Percentiles rank a stretch among this genome's conserved stretches.
Conservation (phyloP, 495 filamentous ascomycete genomes). For the Lichina pygmaea region DNA sequence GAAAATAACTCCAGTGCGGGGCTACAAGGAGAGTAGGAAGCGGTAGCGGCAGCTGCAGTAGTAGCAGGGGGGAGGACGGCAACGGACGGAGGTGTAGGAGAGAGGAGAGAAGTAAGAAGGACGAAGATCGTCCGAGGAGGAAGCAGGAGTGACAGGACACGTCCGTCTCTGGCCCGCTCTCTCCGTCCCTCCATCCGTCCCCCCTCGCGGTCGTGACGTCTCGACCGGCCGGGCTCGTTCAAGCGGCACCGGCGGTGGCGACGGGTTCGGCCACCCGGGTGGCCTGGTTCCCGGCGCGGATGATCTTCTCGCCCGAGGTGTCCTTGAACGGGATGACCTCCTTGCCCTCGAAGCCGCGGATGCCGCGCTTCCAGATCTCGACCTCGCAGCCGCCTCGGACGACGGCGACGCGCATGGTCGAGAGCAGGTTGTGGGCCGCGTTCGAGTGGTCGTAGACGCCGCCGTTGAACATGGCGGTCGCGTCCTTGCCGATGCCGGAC, state of each 20-base stretch:
- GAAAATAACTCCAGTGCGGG: too few species aligned
- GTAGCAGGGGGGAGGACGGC: too few species aligned
- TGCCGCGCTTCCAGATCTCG: conserved; percentile 5
- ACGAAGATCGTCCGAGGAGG: too few species aligned
- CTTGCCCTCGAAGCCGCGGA: conserved; percentile 3
- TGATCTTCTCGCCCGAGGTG: conserved; percentile 51
- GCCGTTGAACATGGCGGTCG: conserved; percentile 9
- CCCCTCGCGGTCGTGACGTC: too few species aligned
- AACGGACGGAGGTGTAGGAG: too few species aligned
- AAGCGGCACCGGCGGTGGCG: conserved; percentile 49
- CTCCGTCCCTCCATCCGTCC: too few species aligned
- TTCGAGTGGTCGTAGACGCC: conserved; percentile 7
- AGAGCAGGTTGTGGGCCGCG: conserved; percentile 5
- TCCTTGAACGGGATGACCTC: conserved; percentile 47
- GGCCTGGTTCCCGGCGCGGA: conserved; percentile 72
- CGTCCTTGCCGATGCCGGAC: conserved; percentile 10
- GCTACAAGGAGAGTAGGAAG: too few species aligned
- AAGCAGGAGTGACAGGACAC: too few species aligned
- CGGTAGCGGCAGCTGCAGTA: too few species aligned
- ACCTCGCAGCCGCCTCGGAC: conserved; percentile 4
- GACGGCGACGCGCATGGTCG: conserved; percentile 5
- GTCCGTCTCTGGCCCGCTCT: too few species aligned
- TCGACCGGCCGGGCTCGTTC: background rate
- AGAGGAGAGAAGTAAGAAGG: too few species aligned
- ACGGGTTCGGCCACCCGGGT: conserved; percentile 59